These are phyloP conservation scores for Stevia rebaudiana DNA, from an alignment of 140 eudicot genomes.

Conservation along the genomic window DNA sequence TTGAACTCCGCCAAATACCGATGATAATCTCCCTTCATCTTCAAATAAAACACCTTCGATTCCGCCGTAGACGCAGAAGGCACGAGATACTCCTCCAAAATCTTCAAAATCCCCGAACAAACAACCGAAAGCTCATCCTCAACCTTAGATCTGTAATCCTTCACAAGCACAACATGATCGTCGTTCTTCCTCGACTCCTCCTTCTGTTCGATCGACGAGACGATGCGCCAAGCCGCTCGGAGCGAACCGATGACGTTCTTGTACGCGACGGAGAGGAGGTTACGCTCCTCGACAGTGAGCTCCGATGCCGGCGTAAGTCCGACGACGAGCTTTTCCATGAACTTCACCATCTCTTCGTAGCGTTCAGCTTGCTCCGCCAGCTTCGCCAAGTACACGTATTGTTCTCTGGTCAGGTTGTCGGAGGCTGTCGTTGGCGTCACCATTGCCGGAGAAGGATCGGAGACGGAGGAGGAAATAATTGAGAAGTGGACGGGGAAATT, in stretches of 20 bases:
- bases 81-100: conserved; percentile 39
- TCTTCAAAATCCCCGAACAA: conserved; percentile 41
- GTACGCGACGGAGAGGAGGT: conserved; percentile 52
- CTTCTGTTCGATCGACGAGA: conserved; percentile 48
- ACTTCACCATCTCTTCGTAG: conserved; percentile 57
- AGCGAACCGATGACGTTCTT: conserved; percentile 54
- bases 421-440: conserved; percentile 23
- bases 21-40: conserved; percentile 57
- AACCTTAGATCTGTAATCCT: conserved; percentile 53
- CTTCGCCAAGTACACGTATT: conserved; percentile 51
- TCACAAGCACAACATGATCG: conserved; percentile 44
- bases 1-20: conserved; percentile 57
- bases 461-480: conserved; percentile 8
- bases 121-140: conserved; percentile 41
- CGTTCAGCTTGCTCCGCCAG: conserved; percentile 61
- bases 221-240: conserved; percentile 58
- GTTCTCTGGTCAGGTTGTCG: conserved; percentile 38
- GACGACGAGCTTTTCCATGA: conserved; percentile 49
- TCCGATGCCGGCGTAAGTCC: conserved; percentile 37
- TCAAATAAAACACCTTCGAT: conserved; percentile 49
- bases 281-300: conserved; percentile 55
- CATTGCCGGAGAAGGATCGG: conserved; percentile 22
- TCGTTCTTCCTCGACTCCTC: conserved; percentile 60
- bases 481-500: conserved; percentile 10
- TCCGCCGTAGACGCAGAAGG: conserved; percentile 47